Percentiles rank a stretch among this genome's conserved stretches.
Conservation (phyloP, 495 filamentous ascomycete genomes). For the Podospora sp. region DNA sequence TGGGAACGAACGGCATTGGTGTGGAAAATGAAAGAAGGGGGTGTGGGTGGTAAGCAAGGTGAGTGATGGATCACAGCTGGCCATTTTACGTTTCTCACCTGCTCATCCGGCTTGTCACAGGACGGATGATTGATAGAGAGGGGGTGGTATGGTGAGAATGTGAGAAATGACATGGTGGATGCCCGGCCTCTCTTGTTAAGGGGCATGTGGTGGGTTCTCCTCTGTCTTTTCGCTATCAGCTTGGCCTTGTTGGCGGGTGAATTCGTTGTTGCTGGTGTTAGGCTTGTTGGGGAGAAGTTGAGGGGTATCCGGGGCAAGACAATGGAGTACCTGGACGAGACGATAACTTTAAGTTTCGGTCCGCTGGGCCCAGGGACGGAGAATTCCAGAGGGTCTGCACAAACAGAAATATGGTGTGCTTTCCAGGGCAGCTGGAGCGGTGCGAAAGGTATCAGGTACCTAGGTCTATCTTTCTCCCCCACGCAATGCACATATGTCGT, state of each 20-base stretch:
- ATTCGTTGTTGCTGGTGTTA: not conserved
- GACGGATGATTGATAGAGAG: not conserved
- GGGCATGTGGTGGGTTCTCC: not conserved
- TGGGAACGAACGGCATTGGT: not conserved
- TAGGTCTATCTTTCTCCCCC: not conserved
- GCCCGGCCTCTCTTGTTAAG: no score
- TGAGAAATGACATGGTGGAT: conserved; percentile 2
- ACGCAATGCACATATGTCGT: conserved; percentile 11
- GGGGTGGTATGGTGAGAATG: not conserved
- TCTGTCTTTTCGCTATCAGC: not conserved
- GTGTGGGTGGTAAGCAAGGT: not conserved
- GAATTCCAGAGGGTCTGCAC: not conserved
- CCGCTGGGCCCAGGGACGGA: not conserved
- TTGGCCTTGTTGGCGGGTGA: not conserved
- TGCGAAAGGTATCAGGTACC: conserved; percentile 14
- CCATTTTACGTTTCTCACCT: not conserved
- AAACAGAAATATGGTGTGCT: not conserved
- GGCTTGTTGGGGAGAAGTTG: not conserved
- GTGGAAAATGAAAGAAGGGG: not conserved
- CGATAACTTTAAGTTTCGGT: no score
- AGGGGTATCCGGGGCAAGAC: not conserved
- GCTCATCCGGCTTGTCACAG: not conserved
- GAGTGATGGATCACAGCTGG: not conserved
- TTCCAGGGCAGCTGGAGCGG: not conserved
- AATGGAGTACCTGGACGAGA: not conserved